Base-by-base conservation (phyloP, 371 early-diverging fungal genomes). In the Rhizopus delemar region DNA sequence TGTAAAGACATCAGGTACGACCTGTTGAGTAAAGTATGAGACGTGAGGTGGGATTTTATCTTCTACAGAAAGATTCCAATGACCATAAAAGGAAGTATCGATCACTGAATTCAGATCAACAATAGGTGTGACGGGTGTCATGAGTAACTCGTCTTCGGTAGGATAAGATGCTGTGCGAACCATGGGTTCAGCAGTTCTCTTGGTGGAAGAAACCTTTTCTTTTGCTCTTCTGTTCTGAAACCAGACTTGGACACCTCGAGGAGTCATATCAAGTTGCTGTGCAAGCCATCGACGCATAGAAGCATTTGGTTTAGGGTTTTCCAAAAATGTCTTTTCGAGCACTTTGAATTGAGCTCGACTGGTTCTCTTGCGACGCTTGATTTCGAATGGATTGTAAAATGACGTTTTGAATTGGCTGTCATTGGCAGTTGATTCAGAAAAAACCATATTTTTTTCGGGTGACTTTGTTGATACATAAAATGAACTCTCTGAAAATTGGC, bases 151-250 rank as follows among this genome's bases (percentile, higher is more conserved):
- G 29, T 65, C 63, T 43, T 63, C 70, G 8, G 61, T 54, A 50
- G 52, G 69, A 52, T 55, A 60, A 45, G 59, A 63, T 28, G 51
- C 16, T 39, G 74, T 57, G 28, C 64, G 60, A 15, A 54, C 46
- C 69, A 66, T 66, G 43, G 68, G 56, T 16, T 60, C 53, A 53
- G 63, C 39, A 41, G 38, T 46, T 9, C 39, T 46, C 39, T 51
- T 55, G 46, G 22, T 22, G 22, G 22, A 22, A 22, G 22, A 22
- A 46, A 22, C n/a, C 58, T 61, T 61, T 33, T 61, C 78, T 74
- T 96, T 97, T 22, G 96, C 96, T 48, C 99, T 86, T 32, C 94
- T 86, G 76, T 98, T 98, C 67, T 98, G 99, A 73, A 98, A 98
- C 99, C 99, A 97, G 38, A 97, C 90, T 70, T 98, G 96, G 45